phyloP scores from a whole-genome alignment of 768 basidiomycete species.

The Hysterangium stoloniferum region DNA sequence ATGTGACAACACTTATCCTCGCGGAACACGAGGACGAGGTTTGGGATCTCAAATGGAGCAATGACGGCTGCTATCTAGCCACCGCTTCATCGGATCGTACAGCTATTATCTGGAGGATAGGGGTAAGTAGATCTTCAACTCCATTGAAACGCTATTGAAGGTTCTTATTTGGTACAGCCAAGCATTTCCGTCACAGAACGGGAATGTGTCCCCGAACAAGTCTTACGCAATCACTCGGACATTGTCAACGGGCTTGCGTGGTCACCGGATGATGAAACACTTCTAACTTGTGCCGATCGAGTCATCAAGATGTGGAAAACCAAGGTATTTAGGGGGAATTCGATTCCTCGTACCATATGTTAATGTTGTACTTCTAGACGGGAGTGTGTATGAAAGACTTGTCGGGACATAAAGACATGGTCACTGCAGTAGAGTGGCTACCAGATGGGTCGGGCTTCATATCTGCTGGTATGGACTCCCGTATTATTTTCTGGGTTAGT shows the following conservation, averaged over 20 bases:
- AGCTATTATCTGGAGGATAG: slow-evolving; percentile 84
- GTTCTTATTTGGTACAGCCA: slow-evolving; percentile 26
- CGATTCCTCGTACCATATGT: slow-evolving; percentile 4
- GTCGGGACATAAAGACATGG: slow-evolving; percentile 69
- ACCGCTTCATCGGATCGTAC: slow-evolving; percentile 82
- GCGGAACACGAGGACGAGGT: slow-evolving; percentile 89
- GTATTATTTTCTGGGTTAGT: slow-evolving; percentile 76
- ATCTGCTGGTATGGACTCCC: slow-evolving; percentile 80
- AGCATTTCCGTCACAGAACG: slow-evolving; percentile 42
- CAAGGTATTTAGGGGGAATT: slow-evolving; percentile 45
- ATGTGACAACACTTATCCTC: slow-evolving; percentile 75
- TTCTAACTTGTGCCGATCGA: slow-evolving; percentile 79
- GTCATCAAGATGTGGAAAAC: slow-evolving; percentile 86
- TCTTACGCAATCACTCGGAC: slow-evolving; percentile 70
- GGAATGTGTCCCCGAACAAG: slow-evolving; percentile 52
- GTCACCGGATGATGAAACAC: slow-evolving; percentile 81
- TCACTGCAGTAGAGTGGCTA: slow-evolving; percentile 82
- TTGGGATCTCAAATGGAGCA: slow-evolving; percentile 95
- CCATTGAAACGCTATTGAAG: slow-evolving; percentile 10
- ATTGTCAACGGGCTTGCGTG: slow-evolving; percentile 80
- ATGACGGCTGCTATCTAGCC: slow-evolving; percentile 75
- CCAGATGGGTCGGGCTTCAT: slow-evolving; percentile 87
- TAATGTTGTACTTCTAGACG: slow-evolving; percentile 39
- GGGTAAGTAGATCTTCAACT: slow-evolving; percentile 41
- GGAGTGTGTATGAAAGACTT: slow-evolving; percentile 62